These are phyloP conservation scores for Cicer yamashitae DNA, from an alignment of 306 rosid genomes.

Conservation along the genomic window DNA sequence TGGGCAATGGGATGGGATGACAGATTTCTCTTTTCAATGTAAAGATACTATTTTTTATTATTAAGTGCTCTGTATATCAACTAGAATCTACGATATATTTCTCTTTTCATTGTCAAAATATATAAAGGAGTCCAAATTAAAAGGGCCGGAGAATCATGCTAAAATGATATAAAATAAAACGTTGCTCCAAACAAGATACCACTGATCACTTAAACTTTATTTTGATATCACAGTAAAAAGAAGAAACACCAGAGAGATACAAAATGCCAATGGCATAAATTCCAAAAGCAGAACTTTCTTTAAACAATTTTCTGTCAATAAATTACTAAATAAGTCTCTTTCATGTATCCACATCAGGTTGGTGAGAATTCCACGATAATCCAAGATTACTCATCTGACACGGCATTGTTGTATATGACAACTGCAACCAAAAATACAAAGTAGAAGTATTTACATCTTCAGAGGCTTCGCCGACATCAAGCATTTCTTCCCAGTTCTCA, in stretches of 20 bases:
- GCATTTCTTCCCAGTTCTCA: constrained; percentile 39
- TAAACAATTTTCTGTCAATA: constrained; percentile 14
- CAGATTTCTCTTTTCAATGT: too few species aligned
- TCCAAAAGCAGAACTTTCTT: constrained; percentile 18
- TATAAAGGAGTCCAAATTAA: not conserved
- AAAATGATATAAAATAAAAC: constrained; percentile 9
- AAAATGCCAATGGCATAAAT: constrained; percentile 22
- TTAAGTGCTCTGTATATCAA: too few species aligned
- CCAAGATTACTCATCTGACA: constrained; percentile 35
- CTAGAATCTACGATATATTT: too few species aligned
- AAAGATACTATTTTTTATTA: too few species aligned
- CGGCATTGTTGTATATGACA: not conserved
- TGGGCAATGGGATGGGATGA: too few species aligned
- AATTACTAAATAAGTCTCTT: not conserved
- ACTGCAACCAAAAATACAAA: constrained; percentile 47
- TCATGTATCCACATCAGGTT: constrained; percentile 12
- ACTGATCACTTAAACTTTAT: constrained; percentile 7
- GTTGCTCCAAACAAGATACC: not conserved
- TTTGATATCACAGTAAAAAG: not conserved
- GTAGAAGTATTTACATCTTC: not conserved
- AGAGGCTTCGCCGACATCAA: not conserved
- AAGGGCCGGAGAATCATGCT: not conserved
- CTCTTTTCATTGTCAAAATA: too few species aligned
- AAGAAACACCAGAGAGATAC: not conserved
- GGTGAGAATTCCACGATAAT: constrained; percentile 42